Base-by-base conservation (phyloP, 1,139 yeast species). In the Blastobotrys aristatus region DNA sequence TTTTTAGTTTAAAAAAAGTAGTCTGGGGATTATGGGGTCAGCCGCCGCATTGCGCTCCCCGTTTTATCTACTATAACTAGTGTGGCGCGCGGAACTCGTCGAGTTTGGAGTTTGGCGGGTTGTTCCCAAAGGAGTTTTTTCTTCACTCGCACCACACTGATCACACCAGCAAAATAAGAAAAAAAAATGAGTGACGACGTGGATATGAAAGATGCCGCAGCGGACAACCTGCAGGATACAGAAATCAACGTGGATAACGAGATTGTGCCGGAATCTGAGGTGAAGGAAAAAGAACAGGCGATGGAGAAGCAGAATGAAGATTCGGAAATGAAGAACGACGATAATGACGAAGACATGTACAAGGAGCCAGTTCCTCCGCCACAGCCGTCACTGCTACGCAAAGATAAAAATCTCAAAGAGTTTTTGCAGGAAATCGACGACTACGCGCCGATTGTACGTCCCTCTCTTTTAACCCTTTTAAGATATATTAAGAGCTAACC, bases 351-450 rank as follows among this genome's bases (percentile, higher is more conserved):
- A 10, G 58, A 49, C 1, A 50, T 47, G 16, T 29, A 14, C 24
- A 49, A 46, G 27, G 50, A 44, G 10, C 54, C 58, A 2, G 48
- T 48, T 27, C 57, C 68, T 46, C 79, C 76, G 20, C 85, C 79
- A 39, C 68, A 84, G 13, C 90, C 94, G 0, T 86, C 82, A 50
- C 72, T 84, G 49, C 78, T 89, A 1, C 74, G 92, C 54, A 86
- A 87, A 57, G 98, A 94, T 59, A 89, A 88, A 62, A 83, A 96
- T 0, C 70, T 94, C 40, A 80, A 82, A 57, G 97, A 94, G 58
- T 83, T 94, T 31, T 73, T 94, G 32, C 85, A 84, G 43, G 73
- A 89, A 68, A 84, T 92, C 90, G 96, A 88, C 54, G 96, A 89
- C 50, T 89, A 84, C 65, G 89, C 96, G 2, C 98, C 98, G 1